Percentiles rank a stretch among this genome's conserved stretches.
Evolutionary conservation across 2,329 filamentous ascomycete species (phyloP).

Genomic region (Fusarium fracticaudum): DNA sequence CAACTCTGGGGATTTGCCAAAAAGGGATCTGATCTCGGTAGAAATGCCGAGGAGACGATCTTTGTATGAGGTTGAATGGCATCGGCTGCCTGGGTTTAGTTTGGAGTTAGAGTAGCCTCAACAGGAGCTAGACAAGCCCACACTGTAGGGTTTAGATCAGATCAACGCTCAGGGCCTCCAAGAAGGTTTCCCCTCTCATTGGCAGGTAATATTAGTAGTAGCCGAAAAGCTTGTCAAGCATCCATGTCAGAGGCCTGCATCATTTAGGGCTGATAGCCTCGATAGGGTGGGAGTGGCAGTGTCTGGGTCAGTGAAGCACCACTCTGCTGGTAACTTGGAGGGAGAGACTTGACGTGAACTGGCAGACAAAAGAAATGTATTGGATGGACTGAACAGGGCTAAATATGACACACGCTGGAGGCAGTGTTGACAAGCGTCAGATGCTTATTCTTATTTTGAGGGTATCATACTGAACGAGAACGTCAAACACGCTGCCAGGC

Average conservation of each 20-base stretch:
- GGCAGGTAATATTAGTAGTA: slow-evolving; percentile 36
- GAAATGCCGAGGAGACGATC: slow-evolving; percentile 3
- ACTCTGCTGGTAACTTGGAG: slow-evolving; percentile 29
- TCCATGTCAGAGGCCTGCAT: slow-evolving; percentile 22
- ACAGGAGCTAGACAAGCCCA: slow-evolving; percentile 14
- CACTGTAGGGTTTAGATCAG: slow-evolving; percentile 36
- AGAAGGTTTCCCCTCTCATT: slow-evolving; percentile 8
- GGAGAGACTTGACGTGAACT: not conserved
- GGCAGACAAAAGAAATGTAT: not conserved
- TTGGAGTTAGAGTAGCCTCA: slow-evolving; percentile 28
- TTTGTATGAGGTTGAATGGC: slow-evolving; percentile 28
- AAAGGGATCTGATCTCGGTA: not conserved
- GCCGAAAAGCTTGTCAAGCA: slow-evolving; percentile 24
- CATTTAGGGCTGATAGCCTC: slow-evolving; percentile 38
- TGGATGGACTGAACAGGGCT: slow-evolving; percentile 7
- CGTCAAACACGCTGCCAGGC: not conserved
- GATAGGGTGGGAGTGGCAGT: slow-evolving; percentile 28
- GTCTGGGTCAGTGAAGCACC: slow-evolving; percentile 21
- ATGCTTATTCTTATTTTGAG: slow-evolving; percentile 37
- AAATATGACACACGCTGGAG: slow-evolving; percentile 20
- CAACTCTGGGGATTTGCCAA: not conserved
- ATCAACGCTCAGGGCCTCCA: slow-evolving; percentile 4
- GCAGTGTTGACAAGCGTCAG: slow-evolving; percentile 28
- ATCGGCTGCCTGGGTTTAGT: slow-evolving; percentile 25
- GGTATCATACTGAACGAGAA: not conserved